A percentile compares a stretch with the other conserved stretches of the same genome.
Evolutionary conservation across 805 yeast species (phyloP).

Genomic region (Saturnispora serradocipensis): DNA sequence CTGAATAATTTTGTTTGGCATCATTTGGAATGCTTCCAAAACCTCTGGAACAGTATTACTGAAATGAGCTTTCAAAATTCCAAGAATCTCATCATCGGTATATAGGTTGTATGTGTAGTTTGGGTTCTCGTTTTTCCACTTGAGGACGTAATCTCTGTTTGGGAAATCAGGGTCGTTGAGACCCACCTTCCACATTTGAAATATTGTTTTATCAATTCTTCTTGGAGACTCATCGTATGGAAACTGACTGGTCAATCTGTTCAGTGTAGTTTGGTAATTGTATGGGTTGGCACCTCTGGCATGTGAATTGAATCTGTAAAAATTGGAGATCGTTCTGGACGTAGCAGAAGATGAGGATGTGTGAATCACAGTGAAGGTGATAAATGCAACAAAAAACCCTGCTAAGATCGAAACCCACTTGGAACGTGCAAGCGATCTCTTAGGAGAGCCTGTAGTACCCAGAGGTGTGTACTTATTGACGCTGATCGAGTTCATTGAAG

Average conservation of each 20-base stretch:
- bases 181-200: slow-evolving; percentile 31
- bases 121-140: slow-evolving; percentile 30
- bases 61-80: slow-evolving; percentile 21
- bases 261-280: slow-evolving; percentile 25
- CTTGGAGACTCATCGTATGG: slow-evolving; percentile 28
- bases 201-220: slow-evolving; percentile 25
- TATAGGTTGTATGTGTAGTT: slow-evolving; percentile 25
- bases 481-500: not conserved
- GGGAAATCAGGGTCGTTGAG: slow-evolving; percentile 29
- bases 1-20: slow-evolving; percentile 44
- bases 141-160: slow-evolving; percentile 22
- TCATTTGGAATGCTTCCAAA: slow-evolving; percentile 40
- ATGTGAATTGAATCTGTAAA: slow-evolving; percentile 26
- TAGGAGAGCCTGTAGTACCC: not conserved
- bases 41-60: slow-evolving; percentile 39
- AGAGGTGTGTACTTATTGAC: slow-evolving; percentile 5
- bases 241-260: slow-evolving; percentile 24
- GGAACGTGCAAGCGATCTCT: slow-evolving; percentile 13
- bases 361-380: slow-evolving; percentile 18
- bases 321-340: slow-evolving; percentile 23
- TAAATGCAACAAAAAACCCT: slow-evolving; percentile 22
- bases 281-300: slow-evolving; percentile 29
- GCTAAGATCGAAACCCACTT: slow-evolving; percentile 20
- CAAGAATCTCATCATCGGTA: slow-evolving; percentile 27
- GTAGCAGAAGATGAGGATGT: slow-evolving; percentile 19